Percentiles rank a stretch among this genome's conserved stretches.
Conservation (phyloP, 176 grass and related monocot genomes). For the Alopecurus myosuroides region DNA sequence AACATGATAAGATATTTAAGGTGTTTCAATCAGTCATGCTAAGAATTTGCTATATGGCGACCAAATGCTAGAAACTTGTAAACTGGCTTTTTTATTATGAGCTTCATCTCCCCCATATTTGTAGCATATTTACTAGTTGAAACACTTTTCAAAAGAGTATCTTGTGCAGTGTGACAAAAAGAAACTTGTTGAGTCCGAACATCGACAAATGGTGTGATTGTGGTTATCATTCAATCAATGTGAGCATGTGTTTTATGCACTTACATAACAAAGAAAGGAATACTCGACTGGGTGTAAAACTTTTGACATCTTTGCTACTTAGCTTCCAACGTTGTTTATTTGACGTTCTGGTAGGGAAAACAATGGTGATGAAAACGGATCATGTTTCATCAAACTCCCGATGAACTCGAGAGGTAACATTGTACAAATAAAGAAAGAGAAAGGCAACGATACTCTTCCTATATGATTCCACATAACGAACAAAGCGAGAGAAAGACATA, state of each 20-base stretch:
- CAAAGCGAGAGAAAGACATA: too few species aligned
- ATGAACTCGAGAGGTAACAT: background rate
- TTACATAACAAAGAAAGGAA: background rate
- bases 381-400: background rate
- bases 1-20: background rate
- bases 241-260: background rate
- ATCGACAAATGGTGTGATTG: background rate
- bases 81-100: background rate
- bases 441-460: background rate
- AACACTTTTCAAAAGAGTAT: background rate
- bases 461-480: too few species aligned
- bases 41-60: background rate
- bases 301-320: background rate
- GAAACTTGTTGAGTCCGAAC: background rate
- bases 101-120: background rate
- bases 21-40: background rate
- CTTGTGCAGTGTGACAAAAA: background rate
- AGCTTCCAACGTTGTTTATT: background rate
- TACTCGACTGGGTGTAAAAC: background rate
- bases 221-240: background rate
- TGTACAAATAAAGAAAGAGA: background rate
- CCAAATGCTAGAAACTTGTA: background rate
- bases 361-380: background rate
- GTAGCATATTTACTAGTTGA: background rate
- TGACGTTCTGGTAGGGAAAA: too few species aligned